phyloP scores from a whole-genome alignment of 169 alveolate species.

The Cryptosporidium tyzzeri region DNA sequence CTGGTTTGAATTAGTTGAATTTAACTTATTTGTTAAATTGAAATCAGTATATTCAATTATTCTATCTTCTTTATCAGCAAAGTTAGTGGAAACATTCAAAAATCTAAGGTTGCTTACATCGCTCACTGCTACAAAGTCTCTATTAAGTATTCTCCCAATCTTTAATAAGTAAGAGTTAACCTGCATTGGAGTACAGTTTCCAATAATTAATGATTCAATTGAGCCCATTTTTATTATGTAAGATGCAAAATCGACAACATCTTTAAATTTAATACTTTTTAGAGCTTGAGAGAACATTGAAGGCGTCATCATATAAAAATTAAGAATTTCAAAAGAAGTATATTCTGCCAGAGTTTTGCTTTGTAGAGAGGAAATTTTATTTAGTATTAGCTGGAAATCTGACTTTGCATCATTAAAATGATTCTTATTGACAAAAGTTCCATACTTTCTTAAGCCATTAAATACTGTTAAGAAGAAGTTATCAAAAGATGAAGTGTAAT shows the following conservation, averaged over 20 bases:
- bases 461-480: not conserved
- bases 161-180: constrained; percentile 41
- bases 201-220: constrained; percentile 24
- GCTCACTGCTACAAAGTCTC: not conserved
- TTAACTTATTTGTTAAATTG: too few species aligned
- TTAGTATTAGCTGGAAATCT: constrained; percentile 28
- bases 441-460: not conserved
- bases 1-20: not conserved
- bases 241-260: constrained; percentile 25
- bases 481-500: constrained; percentile 20
- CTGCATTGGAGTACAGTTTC: constrained; percentile 69
- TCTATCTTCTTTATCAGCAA: too few species aligned
- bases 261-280: constrained; percentile 20
- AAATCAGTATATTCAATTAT: too few species aligned
- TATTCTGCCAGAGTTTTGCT: constrained; percentile 20
- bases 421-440: not conserved
- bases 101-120: constrained; percentile 1
- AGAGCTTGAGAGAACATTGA: constrained; percentile 35
- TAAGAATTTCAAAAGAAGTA: constrained; percentile 25
- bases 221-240: constrained; percentile 28
- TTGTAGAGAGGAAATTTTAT: not conserved
- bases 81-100: not conserved
- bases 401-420: constrained; percentile 30
- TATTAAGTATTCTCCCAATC: constrained; percentile 14
- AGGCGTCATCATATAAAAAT: constrained; percentile 13